Conservation (phyloP, 306 rosid species). For the Trifolium repens region DNA sequence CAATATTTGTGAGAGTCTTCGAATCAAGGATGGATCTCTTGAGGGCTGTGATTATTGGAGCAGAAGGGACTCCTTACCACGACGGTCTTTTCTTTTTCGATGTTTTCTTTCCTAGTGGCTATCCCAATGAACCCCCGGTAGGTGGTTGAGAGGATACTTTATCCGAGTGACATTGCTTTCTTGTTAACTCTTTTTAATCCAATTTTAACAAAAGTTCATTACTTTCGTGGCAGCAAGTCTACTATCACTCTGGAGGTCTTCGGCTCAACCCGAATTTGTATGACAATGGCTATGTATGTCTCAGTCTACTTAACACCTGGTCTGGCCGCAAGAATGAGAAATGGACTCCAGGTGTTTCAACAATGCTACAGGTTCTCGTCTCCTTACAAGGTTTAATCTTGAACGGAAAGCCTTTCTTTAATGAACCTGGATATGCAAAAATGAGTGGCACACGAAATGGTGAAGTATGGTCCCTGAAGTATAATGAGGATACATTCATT, state of each 20-base stretch:
- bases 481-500: conserved; percentile 71
- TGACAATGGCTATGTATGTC: conserved; percentile 84
- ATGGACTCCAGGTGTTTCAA: conserved; percentile 82
- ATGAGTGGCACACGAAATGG: conserved; percentile 58
- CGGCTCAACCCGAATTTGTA: conserved; percentile 91
- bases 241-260: conserved; percentile 89
- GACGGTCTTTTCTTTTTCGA: conserved; percentile 96
- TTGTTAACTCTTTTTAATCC: conserved; percentile 16
- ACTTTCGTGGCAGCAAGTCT: conserved; percentile 58
- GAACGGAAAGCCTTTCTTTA: conserved; percentile 83
- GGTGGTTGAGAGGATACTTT: conserved; percentile 42
- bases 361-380: conserved; percentile 88
- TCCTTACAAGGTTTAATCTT: conserved; percentile 88
- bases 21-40: conserved; percentile 91
- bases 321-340: conserved; percentile 72
- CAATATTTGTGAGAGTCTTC: conserved; percentile 81
- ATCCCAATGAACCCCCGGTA: conserved; percentile 90
- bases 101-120: conserved; percentile 70
- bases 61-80: conserved; percentile 95
- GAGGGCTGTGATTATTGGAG: conserved; percentile 94
- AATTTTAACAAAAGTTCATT: conserved; percentile 32
- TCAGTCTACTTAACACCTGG: conserved; percentile 95
- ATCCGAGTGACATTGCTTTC: conserved; percentile 1
- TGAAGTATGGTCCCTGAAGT: conserved; percentile 56
- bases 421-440: conserved; percentile 64